A percentile compares a stretch with the other conserved stretches of the same genome.
Conservation (phyloP, 2,329 filamentous ascomycete species). For the Thielaviopsis punctulata region DNA sequence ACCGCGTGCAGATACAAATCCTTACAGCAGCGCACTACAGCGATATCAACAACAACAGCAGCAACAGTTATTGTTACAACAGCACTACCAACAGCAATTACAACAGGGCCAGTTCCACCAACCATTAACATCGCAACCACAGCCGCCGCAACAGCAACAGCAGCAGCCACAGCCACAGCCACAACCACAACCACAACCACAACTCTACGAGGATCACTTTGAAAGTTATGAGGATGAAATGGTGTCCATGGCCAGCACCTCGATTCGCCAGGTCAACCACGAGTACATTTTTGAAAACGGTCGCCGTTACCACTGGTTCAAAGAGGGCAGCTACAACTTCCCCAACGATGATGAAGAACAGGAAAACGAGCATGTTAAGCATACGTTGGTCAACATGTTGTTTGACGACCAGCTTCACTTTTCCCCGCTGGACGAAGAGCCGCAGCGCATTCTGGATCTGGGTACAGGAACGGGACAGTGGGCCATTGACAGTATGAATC, state of each 20-base stretch:
- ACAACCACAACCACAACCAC: background rate
- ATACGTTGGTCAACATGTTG: constrained; percentile 32
- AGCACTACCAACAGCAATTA: background rate
- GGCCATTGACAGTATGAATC: constrained; percentile 33
- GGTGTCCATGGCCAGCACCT: constrained; percentile 6
- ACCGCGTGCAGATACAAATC: background rate
- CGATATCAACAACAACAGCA: background rate
- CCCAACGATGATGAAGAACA: constrained; percentile 45
- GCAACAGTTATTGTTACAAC: background rate
- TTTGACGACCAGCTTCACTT: constrained; percentile 32
- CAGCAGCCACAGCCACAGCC: background rate
- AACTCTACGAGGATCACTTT: background rate
- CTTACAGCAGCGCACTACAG: background rate
- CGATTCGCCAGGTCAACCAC: constrained; percentile 5
- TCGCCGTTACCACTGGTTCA: constrained; percentile 25
- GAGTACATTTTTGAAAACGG: constrained; percentile 12
- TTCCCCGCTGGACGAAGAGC: constrained; percentile 29
- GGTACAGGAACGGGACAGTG: constrained; percentile 42
- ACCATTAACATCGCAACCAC: background rate
- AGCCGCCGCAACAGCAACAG: background rate
- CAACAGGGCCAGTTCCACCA: background rate
- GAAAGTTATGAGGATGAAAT: constrained; percentile 2
- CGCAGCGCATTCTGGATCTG: constrained; percentile 36
- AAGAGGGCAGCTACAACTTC: constrained; percentile 33
- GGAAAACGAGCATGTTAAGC: constrained; percentile 40